These are phyloP conservation scores for Roridomyces roridus DNA, from an alignment of 768 basidiomycete species.

Conservation along the genomic window DNA sequence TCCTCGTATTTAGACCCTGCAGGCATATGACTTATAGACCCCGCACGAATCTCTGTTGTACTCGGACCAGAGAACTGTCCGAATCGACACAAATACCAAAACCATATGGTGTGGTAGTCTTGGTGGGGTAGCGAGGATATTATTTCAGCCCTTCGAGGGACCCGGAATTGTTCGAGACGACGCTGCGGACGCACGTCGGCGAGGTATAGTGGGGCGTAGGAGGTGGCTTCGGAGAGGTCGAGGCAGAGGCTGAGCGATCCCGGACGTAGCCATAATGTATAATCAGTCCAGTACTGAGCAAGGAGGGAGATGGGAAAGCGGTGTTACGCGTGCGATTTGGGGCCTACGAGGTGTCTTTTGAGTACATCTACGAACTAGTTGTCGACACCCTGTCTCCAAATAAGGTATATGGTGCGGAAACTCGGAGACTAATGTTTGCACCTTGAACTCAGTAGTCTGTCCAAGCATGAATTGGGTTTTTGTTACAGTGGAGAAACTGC, in stretches of 20 bases:
- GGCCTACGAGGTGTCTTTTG: background rate
- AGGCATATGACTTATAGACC: background rate
- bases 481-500: background rate
- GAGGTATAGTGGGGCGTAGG: background rate
- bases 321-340: no score
- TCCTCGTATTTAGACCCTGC: background rate
- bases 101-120: background rate
- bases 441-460: no score
- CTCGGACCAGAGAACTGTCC: background rate
- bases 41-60: background rate
- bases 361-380: background rate
- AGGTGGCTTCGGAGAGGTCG: background rate
- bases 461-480: no score
- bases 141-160: background rate
- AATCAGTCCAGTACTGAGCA: background rate
- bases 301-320: no score
- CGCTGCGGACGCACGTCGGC: background rate
- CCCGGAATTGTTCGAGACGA: background rate
- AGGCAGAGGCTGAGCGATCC: background rate
- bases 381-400: background rate
- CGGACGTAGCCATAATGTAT: background rate
- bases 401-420: background rate
- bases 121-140: background rate
- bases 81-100: background rate
- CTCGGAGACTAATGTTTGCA: background rate